These are phyloP conservation scores for Diddensiella santjacobensis DNA, from an alignment of 805 yeast species.

Conservation along the genomic window DNA sequence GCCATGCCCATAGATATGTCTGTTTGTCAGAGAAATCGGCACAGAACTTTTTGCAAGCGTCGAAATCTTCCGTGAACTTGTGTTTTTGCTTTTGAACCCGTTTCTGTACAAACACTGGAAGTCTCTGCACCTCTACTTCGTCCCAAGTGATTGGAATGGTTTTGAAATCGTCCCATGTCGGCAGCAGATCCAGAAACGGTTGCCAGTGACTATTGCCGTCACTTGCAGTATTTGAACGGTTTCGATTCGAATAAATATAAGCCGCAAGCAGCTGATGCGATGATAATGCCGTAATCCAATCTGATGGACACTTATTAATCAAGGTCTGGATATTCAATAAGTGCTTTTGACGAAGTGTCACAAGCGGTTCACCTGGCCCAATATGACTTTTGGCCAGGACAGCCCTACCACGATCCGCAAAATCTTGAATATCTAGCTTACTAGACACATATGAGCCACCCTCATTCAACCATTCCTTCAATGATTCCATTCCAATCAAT, in stretches of 20 bases:
- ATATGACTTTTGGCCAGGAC: conserved; percentile 44
- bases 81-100: conserved; percentile 21
- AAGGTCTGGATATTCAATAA: conserved; percentile 45
- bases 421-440: conserved; percentile 37
- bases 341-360: conserved; percentile 54
- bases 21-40: conserved; percentile 2
- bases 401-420: conserved; percentile 58
- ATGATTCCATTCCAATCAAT: conserved; percentile 1
- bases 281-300: conserved; percentile 11
- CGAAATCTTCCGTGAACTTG: conserved; percentile 45
- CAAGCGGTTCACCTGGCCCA: conserved; percentile 41
- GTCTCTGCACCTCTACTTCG: conserved; percentile 9
- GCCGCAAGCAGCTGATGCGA: conserved; percentile 27
- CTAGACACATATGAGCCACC: conserved; percentile 23
- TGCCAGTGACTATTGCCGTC: conserved; percentile 52
- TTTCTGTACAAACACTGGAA: conserved; percentile 23
- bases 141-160: conserved; percentile 66
- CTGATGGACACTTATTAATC: conserved; percentile 1
- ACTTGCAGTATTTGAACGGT: neutral
- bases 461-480: conserved; percentile 13
- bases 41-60: conserved; percentile 31
- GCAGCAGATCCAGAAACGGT: conserved; percentile 65
- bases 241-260: conserved; percentile 18
- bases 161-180: conserved; percentile 49
- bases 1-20: conserved; percentile 66